Conservation (phyloP, 768 basidiomycete genomes). For the Tylopilus plumbeoviolaceoides region DNA sequence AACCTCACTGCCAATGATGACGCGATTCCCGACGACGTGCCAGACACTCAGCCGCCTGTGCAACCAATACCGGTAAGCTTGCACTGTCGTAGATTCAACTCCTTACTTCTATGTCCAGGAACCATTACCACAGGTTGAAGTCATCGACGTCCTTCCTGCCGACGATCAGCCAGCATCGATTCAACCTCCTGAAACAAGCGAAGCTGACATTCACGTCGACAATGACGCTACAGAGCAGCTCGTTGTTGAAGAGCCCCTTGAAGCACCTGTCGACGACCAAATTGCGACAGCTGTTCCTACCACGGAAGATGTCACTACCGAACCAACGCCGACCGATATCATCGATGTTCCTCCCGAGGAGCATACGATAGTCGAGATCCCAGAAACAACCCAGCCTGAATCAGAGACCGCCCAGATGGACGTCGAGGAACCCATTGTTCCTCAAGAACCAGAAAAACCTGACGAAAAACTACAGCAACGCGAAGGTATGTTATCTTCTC, state of each 20-base stretch:
- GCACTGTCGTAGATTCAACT: background rate
- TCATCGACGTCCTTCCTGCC: slow-evolving; percentile 1
- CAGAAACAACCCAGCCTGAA: background rate
- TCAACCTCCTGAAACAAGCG: slow-evolving; percentile 5
- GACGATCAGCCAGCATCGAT: slow-evolving; percentile 1
- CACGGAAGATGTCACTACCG: slow-evolving; percentile 6
- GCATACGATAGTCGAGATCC: background rate
- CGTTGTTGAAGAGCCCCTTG: background rate
- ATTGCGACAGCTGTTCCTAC: background rate
- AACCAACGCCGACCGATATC: slow-evolving; percentile 5
- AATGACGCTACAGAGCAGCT: slow-evolving; percentile 6
- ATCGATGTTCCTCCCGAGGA: slow-evolving; percentile 11
- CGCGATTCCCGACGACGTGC: slow-evolving; percentile 5
- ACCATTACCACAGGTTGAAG: slow-evolving; percentile 3
- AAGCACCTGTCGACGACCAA: slow-evolving; percentile 7
- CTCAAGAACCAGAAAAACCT: slow-evolving; percentile 3
- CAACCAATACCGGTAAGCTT: slow-evolving; percentile 11
- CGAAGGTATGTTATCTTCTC: slow-evolving; percentile 15
- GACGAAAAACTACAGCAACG: slow-evolving; percentile 14
- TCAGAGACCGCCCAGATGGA: slow-evolving; percentile 9
- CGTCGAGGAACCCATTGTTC: slow-evolving; percentile 8
- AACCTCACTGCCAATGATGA: slow-evolving; percentile 22
- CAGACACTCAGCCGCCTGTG: background rate
- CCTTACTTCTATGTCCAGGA: slow-evolving; percentile 4
- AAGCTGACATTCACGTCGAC: background rate